Percentiles rank a stretch among this genome's conserved stretches.
Evolutionary conservation across 2,329 filamentous ascomycete genomes (phyloP).

Genomic region (Huntiella omanensis): DNA sequence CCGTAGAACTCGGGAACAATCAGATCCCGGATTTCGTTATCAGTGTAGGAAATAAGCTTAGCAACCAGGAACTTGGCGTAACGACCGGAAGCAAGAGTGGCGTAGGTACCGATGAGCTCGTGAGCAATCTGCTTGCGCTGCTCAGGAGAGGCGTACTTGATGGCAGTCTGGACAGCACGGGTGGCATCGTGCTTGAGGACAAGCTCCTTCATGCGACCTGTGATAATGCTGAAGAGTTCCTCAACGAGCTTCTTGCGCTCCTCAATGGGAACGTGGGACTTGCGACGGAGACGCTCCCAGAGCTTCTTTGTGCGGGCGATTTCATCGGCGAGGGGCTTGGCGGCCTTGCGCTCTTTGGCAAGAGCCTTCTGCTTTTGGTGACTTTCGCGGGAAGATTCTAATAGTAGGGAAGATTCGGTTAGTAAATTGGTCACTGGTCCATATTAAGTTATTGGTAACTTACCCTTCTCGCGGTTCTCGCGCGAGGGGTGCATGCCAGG

Average conservation of each 20-base stretch:
- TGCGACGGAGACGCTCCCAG: constrained; percentile 83
- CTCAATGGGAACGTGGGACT: constrained; percentile 79
- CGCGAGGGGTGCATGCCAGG: constrained; percentile 7
- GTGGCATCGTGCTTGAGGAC: constrained; percentile 97
- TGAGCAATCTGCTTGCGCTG: constrained; percentile 73
- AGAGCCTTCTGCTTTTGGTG: constrained; percentile 87
- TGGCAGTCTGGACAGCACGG: constrained; percentile 85
- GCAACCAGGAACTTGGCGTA: constrained; percentile 97
- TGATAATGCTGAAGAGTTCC: constrained; percentile 83
- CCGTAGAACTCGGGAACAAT: constrained; percentile 93
- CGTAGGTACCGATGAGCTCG: constrained; percentile 73
- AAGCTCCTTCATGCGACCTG: constrained; percentile 80
- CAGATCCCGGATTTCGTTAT: constrained; percentile 67
- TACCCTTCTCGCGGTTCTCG: constrained; percentile 9
- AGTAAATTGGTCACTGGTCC: background rate
- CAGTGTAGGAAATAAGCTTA: constrained; percentile 85
- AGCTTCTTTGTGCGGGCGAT: constrained; percentile 84
- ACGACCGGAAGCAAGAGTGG: constrained; percentile 73
- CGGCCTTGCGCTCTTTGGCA: constrained; percentile 71
- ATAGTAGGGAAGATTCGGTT: constrained; percentile 19
- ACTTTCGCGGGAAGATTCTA: constrained; percentile 58
- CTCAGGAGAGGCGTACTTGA: constrained; percentile 80
- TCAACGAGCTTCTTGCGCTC: constrained; percentile 73
- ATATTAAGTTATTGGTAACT: background rate
- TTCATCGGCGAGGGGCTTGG: constrained; percentile 82